Base-by-base conservation (phyloP, 2,329 filamentous ascomycete genomes). In the Nemania sp. region DNA sequence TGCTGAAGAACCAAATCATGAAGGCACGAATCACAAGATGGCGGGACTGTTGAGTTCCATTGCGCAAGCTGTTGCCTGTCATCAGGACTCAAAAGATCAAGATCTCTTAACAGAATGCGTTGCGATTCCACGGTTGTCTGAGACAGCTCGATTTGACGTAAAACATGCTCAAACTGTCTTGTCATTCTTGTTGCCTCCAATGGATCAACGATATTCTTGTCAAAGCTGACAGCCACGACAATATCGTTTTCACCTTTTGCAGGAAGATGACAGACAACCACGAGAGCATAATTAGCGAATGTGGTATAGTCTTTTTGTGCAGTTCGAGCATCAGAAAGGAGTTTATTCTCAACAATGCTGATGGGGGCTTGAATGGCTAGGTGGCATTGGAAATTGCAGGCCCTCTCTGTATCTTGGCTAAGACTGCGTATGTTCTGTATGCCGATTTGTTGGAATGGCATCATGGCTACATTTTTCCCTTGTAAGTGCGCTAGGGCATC, bases 391-490 rank as follows among this genome's bases (percentile, higher is more conserved):
- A 55, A 55, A 15, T 33, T 8, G 15, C 47, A 55, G 22, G 52
- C 52, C n/a, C 5, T 40, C 6, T 28, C 28, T n/a, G 52, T 47
- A 11, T 50, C 46, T 19, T 1, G 23, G 20, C 42, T 43, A 1
- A 55, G 20, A 26, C 26, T 34, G 7, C 52, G 47, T 7, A 55
- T 55, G 19, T 55, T 55, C 30, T 51, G 52, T 14, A 51, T 47
- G 6, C 52, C 52, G 5, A 42, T 51, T 5, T 55, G 52, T 12
- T 55, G 42, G 31, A 37, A 47, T 15, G 52, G 42, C 28, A 50
- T 47, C 43, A 24, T 39, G 2, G 8, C 31, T 0, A 46, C 20
- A 6, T 36, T 43, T 26, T 55, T 47, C 14, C 39, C 12, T 12
- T 55, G 47, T 11, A 55, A 42, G 33, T 17, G n/a, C 6, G 28